Conservation (phyloP, 2,329 filamentous ascomycete genomes). For the Paraphoma sp. region DNA sequence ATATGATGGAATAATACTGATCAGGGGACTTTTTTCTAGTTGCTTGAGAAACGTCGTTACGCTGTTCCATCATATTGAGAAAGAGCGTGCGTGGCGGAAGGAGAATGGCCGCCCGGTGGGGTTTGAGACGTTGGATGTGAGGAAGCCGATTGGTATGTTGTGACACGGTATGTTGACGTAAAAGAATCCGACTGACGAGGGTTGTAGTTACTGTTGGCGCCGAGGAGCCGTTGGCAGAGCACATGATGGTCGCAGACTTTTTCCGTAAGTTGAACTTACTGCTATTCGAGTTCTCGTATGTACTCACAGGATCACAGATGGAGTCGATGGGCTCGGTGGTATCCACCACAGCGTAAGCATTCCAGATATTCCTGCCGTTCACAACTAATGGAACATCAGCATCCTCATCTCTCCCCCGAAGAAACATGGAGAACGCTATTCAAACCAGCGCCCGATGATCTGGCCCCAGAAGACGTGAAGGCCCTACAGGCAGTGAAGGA, state of each 20-base stretch:
- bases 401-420: conserved; percentile 55
- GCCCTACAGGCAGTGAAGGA: conserved; percentile 47
- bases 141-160: conserved; percentile 70
- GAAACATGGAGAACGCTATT: conserved; percentile 58
- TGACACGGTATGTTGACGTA: not conserved
- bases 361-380: not conserved
- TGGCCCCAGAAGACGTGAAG: conserved; percentile 40
- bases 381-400: conserved; percentile 39
- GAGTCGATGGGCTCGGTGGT: conserved; percentile 57
- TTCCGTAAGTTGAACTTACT: conserved; percentile 71
- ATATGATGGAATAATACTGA: not conserved
- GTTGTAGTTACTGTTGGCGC: conserved; percentile 77
- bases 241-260: conserved; percentile 72
- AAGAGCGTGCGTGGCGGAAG: conserved; percentile 84
- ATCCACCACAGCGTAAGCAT: conserved; percentile 53
- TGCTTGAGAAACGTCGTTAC: conserved; percentile 89
- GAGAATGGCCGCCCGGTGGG: conserved; percentile 70
- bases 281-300: not conserved
- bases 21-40: conserved; percentile 50
- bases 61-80: conserved; percentile 89
- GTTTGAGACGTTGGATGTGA: conserved; percentile 74
- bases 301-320: conserved; percentile 46
- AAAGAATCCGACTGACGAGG: not conserved
- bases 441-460: conserved; percentile 39
- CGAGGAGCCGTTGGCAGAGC: conserved; percentile 82